Percentiles rank a stretch among this genome's conserved stretches.
Evolutionary conservation across 208 protist genomes (phyloP).

Genomic region (Trypanosomatidae sp.): DNA sequence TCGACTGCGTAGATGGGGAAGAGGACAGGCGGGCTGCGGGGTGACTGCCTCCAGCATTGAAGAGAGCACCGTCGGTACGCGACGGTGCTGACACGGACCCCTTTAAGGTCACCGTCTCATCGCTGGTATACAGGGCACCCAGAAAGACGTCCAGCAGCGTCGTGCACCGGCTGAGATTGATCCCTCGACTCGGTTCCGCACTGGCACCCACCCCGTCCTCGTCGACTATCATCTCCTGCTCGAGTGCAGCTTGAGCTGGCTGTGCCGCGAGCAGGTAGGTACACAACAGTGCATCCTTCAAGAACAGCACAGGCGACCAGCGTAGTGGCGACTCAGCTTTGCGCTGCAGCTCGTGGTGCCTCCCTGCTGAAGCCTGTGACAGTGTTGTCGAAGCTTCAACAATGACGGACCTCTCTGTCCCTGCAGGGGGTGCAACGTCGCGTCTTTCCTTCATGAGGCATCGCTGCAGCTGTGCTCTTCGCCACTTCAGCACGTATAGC

Average conservation of each 20-base stretch:
- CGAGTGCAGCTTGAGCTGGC: not conserved
- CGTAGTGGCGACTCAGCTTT: not conserved
- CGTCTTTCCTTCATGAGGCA: not conserved
- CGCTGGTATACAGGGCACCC: not conserved
- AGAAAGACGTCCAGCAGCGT: conserved; percentile 7
- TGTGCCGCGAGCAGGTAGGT: not conserved
- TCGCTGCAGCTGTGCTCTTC: conserved; percentile 13
- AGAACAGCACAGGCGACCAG: conserved; percentile 33
- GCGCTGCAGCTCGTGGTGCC: not conserved
- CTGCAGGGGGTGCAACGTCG: not conserved
- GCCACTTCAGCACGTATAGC: conserved; percentile 20
- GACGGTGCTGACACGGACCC: not conserved
- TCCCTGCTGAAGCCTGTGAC: not conserved
- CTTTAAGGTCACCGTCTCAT: not conserved
- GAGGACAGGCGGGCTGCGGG: not conserved
- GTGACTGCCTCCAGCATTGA: not conserved
- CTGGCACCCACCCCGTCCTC: not conserved
- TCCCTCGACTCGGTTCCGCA: not conserved
- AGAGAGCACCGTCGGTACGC: not conserved
- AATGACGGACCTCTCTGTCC: not conserved
- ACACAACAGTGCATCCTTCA: conserved; percentile 23
- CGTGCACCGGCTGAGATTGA: not conserved
- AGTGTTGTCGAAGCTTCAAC: not conserved
- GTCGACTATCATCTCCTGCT: not conserved
- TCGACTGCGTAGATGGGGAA: not conserved